Conservation (phyloP, 345 rosid genomes). For the Salix udensis region DNA sequence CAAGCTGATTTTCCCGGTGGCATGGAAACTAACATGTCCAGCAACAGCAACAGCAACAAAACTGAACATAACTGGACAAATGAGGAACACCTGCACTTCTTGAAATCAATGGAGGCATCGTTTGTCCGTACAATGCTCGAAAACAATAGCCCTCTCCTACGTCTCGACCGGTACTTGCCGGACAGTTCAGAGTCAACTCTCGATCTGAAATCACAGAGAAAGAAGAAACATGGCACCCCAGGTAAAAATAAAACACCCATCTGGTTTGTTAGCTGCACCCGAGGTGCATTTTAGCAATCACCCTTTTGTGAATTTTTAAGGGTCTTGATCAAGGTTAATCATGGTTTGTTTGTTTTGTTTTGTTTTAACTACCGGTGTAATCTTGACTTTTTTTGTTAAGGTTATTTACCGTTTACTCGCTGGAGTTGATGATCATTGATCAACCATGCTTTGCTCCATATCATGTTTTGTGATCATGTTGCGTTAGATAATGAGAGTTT, state of each 20-base stretch:
- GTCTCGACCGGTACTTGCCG: constrained; percentile 46
- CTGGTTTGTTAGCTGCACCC: neutral
- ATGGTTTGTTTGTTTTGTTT: neutral
- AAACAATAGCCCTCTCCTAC: constrained; percentile 21
- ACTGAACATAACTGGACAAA: constrained; percentile 37
- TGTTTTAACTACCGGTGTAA: neutral
- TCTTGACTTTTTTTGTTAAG: neutral
- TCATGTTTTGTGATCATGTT: neutral
- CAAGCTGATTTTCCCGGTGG: neutral
- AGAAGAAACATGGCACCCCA: constrained; percentile 17
- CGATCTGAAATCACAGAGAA: constrained; percentile 31
- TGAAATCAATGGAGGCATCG: constrained; percentile 44
- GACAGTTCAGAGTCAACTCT: constrained; percentile 46
- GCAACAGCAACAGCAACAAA: neutral
- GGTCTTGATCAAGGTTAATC: neutral
- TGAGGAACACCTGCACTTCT: constrained; percentile 44
- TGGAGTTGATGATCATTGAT: neutral
- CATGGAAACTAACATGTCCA: constrained; percentile 10
- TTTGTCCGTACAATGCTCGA: constrained; percentile 42
- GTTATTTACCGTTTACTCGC: neutral
- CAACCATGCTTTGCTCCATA: neutral
- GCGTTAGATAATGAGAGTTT: neutral
- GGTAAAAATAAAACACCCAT: neutral
- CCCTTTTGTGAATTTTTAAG: neutral
- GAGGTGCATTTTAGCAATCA: neutral